Evolutionary conservation across 23 red algal species (phyloP), one percentile per base, ranked within the genome.

Genomic region (Gracilaria gracilis): DNA sequence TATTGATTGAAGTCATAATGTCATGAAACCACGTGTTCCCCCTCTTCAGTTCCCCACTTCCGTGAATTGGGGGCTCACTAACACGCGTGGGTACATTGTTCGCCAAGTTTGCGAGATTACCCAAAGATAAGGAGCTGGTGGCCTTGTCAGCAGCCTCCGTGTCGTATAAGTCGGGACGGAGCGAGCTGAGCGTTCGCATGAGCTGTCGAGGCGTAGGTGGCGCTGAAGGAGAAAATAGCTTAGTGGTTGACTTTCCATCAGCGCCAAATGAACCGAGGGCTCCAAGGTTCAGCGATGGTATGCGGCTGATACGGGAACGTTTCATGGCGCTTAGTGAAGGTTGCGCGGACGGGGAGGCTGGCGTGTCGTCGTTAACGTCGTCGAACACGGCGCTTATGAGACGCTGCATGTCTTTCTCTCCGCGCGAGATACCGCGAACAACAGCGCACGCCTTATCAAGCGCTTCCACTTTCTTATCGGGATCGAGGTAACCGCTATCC

Each of bases 21-120:
- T 91, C 87, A 57, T 80, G 50, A 81, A 91, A 91, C 87, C 87
- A 91, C 11, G 87, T 91, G 28, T 69, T 73, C 27, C 87, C 87
- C 51, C 87, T 80, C 38, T 91, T 91, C 24, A 91, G 53, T 73
- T 91, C 75, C 9, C 87, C 87, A 81, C 75, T 91, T 70, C 75
- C 87, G 0, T 15, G 61, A 17, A 13, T 72, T 32, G 32, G 53
- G 27, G 62, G 55, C 3, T 72, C 83, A 70, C 21, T 40, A 17
- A 40, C 1, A 23, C 61, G 47, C 19, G 75, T 31, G 15, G 40
- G 47, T 19, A 76, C 14, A 11, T 40, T 53, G 50, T 88, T 88
- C 28, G 19, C 33, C 34, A 62, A 53, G 54, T 40, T 44, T 38
- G 53, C 36, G 29, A 53, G 5, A 21, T 49, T 78, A 14, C 44